Evolutionary conservation across 2,329 filamentous ascomycete genomes (phyloP).

Genomic region (Pseudogymnoascus sp.): DNA sequence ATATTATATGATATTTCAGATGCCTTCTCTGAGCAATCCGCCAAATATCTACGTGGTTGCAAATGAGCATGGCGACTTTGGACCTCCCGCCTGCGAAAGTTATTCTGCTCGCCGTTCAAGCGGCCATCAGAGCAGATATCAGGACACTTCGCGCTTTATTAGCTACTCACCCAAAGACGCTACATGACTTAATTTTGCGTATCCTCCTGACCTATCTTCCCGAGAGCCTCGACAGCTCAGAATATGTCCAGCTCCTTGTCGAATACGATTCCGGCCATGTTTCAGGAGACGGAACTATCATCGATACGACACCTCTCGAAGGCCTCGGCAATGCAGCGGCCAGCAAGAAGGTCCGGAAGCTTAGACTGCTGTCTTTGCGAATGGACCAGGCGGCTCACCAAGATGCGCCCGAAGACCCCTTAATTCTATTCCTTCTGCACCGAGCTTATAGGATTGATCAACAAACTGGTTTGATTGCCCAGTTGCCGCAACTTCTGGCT

Average conservation of each 20-base stretch:
- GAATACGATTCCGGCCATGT: constrained; percentile 35
- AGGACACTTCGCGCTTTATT: constrained; percentile 52
- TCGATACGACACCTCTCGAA: constrained; percentile 50
- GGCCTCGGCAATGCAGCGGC: constrained; percentile 55
- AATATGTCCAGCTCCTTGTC: constrained; percentile 53
- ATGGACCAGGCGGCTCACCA: constrained; percentile 40
- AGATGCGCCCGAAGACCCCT: constrained; percentile 42
- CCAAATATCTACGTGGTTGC: constrained; percentile 13
- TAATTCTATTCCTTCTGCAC: constrained; percentile 58
- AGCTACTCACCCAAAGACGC: constrained; percentile 44
- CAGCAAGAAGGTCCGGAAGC: constrained; percentile 51
- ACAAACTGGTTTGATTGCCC: constrained; percentile 61
- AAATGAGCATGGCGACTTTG: constrained; percentile 28
- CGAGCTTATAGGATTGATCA: constrained; percentile 61
- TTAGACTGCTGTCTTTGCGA: constrained; percentile 52
- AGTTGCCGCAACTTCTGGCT: constrained; percentile 56
- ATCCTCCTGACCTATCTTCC: constrained; percentile 71
- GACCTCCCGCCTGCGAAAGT: constrained; percentile 57
- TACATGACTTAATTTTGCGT: constrained; percentile 59
- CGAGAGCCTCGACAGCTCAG: constrained; percentile 54
- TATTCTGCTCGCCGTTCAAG: constrained; percentile 62
- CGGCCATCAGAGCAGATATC: constrained; percentile 58
- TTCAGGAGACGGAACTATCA: constrained; percentile 30
- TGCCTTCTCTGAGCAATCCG: constrained; percentile 13
- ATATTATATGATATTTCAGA: constrained; percentile 24